These are phyloP conservation scores for Microglena sp. DNA, from an alignment of 139 green algal genomes.

Conservation along the genomic window DNA sequence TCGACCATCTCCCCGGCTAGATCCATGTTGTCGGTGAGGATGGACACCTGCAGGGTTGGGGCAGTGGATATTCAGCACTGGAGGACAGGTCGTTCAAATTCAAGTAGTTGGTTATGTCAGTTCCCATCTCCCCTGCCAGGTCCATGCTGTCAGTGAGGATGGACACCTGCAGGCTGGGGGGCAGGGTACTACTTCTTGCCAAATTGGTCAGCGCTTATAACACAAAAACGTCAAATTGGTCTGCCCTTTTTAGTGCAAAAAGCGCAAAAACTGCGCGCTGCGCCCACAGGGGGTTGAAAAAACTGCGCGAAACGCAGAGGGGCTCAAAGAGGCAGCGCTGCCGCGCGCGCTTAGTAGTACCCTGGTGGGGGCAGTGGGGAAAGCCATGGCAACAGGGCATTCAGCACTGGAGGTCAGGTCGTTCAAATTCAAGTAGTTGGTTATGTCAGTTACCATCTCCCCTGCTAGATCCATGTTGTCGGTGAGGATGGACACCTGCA, in stretches of 20 bases:
- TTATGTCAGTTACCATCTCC: conserved; percentile 57
- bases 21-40: conserved; percentile 57
- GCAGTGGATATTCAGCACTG: no score
- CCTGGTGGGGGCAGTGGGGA: no score
- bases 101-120: conserved; percentile 45
- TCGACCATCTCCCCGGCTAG: conserved; percentile 58
- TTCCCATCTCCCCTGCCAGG: conserved; percentile 53
- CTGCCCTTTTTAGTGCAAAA: no score
- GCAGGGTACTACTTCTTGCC: no score
- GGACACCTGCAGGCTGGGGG: conserved; percentile 33
- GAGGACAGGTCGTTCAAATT: conserved; percentile 39
- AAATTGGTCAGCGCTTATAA: no score
- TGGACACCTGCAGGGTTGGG: conserved; percentile 33
- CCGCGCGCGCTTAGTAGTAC: no score
- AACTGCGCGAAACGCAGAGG: no score
- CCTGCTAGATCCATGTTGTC: conserved; percentile 61
- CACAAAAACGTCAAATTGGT: no score
- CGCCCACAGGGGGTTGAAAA: no score
- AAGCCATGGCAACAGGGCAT: conserved; percentile 47
- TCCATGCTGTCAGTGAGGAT: conserved; percentile 57
- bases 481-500: conserved; percentile 39
- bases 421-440: conserved; percentile 28
- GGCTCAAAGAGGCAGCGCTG: no score
- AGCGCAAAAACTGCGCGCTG: no score
- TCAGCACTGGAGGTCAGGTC: conserved; percentile 40